Conservation (phyloP, 1,139 yeast genomes). For the Scheffersomyces titani region DNA sequence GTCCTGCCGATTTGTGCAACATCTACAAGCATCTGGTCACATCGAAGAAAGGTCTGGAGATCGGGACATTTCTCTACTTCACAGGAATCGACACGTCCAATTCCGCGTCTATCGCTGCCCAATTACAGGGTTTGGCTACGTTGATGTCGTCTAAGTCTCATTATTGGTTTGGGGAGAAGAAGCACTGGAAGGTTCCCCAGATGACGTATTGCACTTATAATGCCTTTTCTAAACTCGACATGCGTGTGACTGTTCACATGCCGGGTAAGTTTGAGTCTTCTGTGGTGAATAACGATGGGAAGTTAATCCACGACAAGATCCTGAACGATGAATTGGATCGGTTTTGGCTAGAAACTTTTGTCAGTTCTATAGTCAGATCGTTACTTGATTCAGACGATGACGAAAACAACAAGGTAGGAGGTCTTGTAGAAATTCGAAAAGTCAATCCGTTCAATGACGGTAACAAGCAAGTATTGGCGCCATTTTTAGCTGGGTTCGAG, state of each 20-base stretch:
- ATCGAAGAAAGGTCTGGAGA: conserved; percentile 41
- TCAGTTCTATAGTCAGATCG: conserved; percentile 66
- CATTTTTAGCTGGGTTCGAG: conserved; percentile 63
- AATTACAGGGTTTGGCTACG: conserved; percentile 74
- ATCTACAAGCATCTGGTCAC: conserved; percentile 49
- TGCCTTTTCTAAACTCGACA: conserved; percentile 46
- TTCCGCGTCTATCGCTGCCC: conserved; percentile 67
- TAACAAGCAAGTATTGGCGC: conserved; percentile 46
- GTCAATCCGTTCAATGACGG: conserved; percentile 59
- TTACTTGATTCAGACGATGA: conserved; percentile 71
- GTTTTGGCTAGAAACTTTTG: conserved; percentile 69
- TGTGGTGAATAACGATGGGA: conserved; percentile 51
- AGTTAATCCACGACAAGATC: conserved; percentile 39
- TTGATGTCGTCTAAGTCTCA: conserved; percentile 59
- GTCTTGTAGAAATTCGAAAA: conserved; percentile 52
- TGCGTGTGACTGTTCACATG: conserved; percentile 30
- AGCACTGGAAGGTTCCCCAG: conserved; percentile 74
- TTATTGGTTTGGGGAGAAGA: conserved; percentile 65
- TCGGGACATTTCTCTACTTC: conserved; percentile 57
- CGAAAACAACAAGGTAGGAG: conserved; percentile 50
- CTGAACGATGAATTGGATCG: conserved; percentile 36
- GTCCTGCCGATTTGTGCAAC: conserved; percentile 91
- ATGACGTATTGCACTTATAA: conserved; percentile 51
- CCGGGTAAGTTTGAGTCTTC: conserved; percentile 55
- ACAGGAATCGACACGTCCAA: conserved; percentile 61